phyloP scores from a whole-genome alignment of 345 rosid genomes.

The Pseudoturritis turrita region DNA sequence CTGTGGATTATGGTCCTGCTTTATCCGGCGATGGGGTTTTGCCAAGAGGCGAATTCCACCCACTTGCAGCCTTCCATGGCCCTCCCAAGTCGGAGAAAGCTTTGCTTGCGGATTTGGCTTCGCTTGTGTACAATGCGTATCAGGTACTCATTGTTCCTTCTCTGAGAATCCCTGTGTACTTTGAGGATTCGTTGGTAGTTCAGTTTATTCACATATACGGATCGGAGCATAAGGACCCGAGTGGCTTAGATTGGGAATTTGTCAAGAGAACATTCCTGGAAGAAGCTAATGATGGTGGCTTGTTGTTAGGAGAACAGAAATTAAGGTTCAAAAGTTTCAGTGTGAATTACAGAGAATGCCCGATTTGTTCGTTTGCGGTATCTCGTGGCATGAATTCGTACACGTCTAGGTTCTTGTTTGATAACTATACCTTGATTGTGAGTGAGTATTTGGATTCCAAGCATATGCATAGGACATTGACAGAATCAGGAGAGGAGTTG shows the following conservation, averaged over 20 bases:
- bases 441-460: conserved; percentile 97
- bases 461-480: conserved; percentile 73
- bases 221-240: conserved; percentile 45
- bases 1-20: conserved; percentile 92
- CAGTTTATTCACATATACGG: conserved; percentile 74
- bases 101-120: conserved; percentile 69
- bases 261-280: conserved; percentile 68
- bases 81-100: conserved; percentile 83
- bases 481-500: conserved; percentile 79
- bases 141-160: conserved; percentile 93
- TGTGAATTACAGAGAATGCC: conserved; percentile 61
- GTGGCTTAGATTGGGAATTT: conserved; percentile 70
- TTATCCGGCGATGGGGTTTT: conserved; percentile 91
- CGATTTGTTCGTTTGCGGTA: conserved; percentile 78
- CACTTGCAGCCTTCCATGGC: conserved; percentile 80
- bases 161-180: conserved; percentile 80
- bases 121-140: conserved; percentile 82
- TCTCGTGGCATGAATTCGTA: conserved; percentile 77
- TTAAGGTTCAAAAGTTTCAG: conserved; percentile 54
- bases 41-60: conserved; percentile 92
- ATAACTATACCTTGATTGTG: conserved; percentile 89
- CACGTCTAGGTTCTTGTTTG: conserved; percentile 95
- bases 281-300: conserved; percentile 57
- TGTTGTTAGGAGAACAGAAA: conserved; percentile 77
- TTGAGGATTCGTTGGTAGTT: conserved; percentile 71